These are phyloP conservation scores for Neoboletus subvelutipes DNA, from an alignment of 768 basidiomycete species.

Conservation along the genomic window DNA sequence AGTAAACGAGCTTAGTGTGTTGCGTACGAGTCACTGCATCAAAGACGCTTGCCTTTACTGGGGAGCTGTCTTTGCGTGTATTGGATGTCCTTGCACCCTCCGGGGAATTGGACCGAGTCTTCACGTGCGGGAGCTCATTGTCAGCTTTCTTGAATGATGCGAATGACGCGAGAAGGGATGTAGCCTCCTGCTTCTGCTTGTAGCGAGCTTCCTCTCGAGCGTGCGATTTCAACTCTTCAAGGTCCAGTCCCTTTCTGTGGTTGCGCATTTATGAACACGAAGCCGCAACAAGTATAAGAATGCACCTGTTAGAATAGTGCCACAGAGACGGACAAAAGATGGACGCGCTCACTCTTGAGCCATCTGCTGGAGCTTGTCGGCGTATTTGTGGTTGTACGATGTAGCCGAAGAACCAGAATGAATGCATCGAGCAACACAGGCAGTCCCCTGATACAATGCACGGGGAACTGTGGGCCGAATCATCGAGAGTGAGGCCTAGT, in stretches of 20 bases:
- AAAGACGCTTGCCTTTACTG: slow-evolving; percentile 52
- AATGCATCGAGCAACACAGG: slow-evolving; percentile 11
- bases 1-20: not conserved
- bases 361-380: slow-evolving; percentile 61
- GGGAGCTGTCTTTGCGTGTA: slow-evolving; percentile 61
- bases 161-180: slow-evolving; percentile 13
- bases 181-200: slow-evolving; percentile 30
- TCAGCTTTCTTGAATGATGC: slow-evolving; percentile 16
- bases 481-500: not conserved
- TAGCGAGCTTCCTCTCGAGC: slow-evolving; percentile 32
- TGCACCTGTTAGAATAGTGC: slow-evolving; percentile 17
- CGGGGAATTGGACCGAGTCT: slow-evolving; percentile 3
- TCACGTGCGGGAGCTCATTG: slow-evolving; percentile 4
- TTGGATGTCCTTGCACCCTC: slow-evolving; percentile 8
- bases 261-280: slow-evolving; percentile 6
- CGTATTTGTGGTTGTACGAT: slow-evolving; percentile 55
- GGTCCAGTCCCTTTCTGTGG: slow-evolving; percentile 44
- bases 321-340: slow-evolving; percentile 8
- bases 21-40: not conserved
- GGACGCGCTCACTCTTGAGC: slow-evolving; percentile 59
- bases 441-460: not conserved
- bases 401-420: slow-evolving; percentile 7
- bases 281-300: slow-evolving; percentile 1
- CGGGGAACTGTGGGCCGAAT: not conserved
- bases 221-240: slow-evolving; percentile 35